Conservation (phyloP, 2,329 filamentous ascomycete species). For the Leptographium procerum region DNA sequence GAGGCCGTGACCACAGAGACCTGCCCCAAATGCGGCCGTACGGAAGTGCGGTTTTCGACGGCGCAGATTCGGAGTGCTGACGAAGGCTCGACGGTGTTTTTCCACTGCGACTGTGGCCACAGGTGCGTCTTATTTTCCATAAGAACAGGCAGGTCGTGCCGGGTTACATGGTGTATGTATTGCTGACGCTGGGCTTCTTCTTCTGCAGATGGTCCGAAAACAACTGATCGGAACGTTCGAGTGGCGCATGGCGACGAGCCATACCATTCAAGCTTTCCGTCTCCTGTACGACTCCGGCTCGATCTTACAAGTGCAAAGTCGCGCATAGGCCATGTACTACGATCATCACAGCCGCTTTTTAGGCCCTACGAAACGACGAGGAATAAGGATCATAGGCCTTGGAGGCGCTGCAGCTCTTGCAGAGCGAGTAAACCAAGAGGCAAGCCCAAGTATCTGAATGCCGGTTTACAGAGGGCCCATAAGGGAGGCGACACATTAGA, state of each 20-base stretch:
- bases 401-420: not conserved
- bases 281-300: not conserved
- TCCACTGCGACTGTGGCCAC: conserved; percentile 68
- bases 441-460: not conserved
- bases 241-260: not conserved
- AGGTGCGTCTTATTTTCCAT: conserved; percentile 26
- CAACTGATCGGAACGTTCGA: conserved; percentile 31
- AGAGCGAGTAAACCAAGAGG: not conserved
- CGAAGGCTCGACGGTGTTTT: conserved; percentile 89
- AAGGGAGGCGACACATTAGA: not conserved
- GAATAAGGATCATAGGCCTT: not conserved
- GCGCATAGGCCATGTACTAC: not conserved
- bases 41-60: conserved; percentile 74
- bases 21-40: conserved; percentile 71
- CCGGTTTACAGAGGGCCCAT: not conserved
- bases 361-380: not conserved
- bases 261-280: not conserved
- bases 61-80: conserved; percentile 86
- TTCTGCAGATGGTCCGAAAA: conserved; percentile 43
- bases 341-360: not conserved
- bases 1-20: conserved; percentile 55
- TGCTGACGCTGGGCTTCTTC: not conserved
- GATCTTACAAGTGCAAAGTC: not conserved
- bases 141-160: conserved; percentile 15
- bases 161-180: not conserved